These are phyloP conservation scores for Pluteus cervinus DNA, from an alignment of 768 basidiomycete species.

Conservation along the genomic window DNA sequence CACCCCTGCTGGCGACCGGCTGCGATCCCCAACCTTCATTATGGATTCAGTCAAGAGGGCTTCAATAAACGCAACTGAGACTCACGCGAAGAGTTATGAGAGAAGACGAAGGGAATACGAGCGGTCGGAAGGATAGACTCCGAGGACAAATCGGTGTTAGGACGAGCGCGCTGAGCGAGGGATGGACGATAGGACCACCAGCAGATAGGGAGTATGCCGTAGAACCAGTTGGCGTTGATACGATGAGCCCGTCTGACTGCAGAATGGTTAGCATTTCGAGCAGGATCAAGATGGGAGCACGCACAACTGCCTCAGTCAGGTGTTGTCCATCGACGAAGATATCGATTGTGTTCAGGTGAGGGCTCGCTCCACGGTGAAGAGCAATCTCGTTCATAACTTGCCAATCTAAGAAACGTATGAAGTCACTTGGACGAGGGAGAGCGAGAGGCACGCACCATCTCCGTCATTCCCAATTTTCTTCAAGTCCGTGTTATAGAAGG, in stretches of 20 bases:
- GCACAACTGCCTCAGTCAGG: slow-evolving; percentile 89
- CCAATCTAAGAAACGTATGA: slow-evolving; percentile 52
- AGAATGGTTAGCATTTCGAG: slow-evolving; percentile 8
- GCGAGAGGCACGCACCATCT: slow-evolving; percentile 39
- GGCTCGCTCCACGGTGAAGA: slow-evolving; percentile 85
- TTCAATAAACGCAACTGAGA: slow-evolving; percentile 5
- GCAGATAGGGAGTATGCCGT: slow-evolving; percentile 95
- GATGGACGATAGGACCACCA: slow-evolving; percentile 94
- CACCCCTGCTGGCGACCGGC: slow-evolving; percentile 81
- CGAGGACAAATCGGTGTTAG: slow-evolving; percentile 95
- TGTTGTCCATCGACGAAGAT: slow-evolving; percentile 93
- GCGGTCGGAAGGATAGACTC: slow-evolving; percentile 85
- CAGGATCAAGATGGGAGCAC: slow-evolving; percentile 24
- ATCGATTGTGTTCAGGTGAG: slow-evolving; percentile 90
- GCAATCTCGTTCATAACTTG: slow-evolving; percentile 98
- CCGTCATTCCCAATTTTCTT: slow-evolving; percentile 48
- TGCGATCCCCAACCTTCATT: slow-evolving; percentile 73
- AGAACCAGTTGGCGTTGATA: slow-evolving; percentile 94
- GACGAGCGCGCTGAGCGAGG: slow-evolving; percentile 83
- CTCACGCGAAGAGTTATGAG: slow-evolving; percentile 68
- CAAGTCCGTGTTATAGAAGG: slow-evolving; percentile 60
- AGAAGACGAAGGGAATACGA: slow-evolving; percentile 83
- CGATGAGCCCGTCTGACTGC: slow-evolving; percentile 89
- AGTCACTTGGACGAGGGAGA: not conserved
- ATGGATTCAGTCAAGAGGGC: not conserved